These are phyloP conservation scores for Mentha longifolia DNA, from an alignment of 257 asterid genomes.

Conservation along the genomic window DNA sequence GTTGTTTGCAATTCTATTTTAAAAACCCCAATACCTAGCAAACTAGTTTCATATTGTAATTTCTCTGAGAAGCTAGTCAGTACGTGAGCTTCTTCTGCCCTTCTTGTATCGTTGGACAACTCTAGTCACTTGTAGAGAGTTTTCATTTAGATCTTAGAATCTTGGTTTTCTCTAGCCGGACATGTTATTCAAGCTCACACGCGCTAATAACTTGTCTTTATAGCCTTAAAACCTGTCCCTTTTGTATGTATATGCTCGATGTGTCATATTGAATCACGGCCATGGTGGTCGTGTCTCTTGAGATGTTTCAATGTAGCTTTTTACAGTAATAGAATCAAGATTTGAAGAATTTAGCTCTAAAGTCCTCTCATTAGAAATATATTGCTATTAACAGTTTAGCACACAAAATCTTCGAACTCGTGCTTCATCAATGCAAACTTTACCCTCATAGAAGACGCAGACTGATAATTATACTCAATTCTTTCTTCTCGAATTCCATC, in stretches of 20 bases:
- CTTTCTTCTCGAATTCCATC: conserved; percentile 28
- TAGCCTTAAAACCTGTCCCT: background rate
- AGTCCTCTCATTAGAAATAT: background rate
- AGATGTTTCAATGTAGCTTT: background rate
- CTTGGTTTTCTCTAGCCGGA: conserved; percentile 2
- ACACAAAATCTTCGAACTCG: background rate
- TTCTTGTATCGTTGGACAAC: background rate
- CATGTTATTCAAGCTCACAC: background rate
- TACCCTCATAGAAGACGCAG: background rate
- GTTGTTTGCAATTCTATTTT: background rate
- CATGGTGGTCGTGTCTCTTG: background rate
- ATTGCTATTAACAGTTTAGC: no score
- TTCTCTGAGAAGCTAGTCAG: background rate
- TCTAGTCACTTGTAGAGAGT: no score
- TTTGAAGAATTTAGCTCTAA: background rate
- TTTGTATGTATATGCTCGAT: background rate
- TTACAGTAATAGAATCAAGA: no score
- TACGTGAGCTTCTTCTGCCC: background rate
- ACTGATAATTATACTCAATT: background rate
- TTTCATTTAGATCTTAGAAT: background rate
- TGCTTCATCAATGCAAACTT: background rate
- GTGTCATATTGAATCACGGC: conserved; percentile 1
- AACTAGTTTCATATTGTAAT: background rate
- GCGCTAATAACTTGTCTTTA: background rate
- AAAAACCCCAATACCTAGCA: conserved; percentile 2